Evolutionary conservation across 305 asterid genomes (phyloP).

Genomic region (Fraxinus velutina): DNA sequence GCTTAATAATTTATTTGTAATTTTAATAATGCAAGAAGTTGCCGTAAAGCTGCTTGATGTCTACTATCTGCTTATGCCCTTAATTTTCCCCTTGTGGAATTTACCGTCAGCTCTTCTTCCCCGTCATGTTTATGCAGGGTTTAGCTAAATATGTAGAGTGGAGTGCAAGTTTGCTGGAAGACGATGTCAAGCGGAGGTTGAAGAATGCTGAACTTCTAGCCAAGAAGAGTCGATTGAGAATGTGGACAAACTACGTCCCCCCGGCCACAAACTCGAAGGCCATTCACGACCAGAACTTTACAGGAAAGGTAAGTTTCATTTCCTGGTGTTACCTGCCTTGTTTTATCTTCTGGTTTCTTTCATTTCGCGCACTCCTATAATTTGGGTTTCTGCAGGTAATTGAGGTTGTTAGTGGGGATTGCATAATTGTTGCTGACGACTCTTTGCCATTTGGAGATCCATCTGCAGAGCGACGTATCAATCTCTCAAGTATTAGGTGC

Average conservation of each 20-base stretch:
- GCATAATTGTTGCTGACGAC: constrained; percentile 83
- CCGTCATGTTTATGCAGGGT: constrained; percentile 49
- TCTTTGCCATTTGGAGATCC: constrained; percentile 91
- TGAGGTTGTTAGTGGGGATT: constrained; percentile 92
- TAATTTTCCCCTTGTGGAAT: background rate
- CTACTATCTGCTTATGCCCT: background rate
- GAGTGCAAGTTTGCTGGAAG: constrained; percentile 90
- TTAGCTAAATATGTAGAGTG: constrained; percentile 93
- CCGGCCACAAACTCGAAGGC: constrained; percentile 94
- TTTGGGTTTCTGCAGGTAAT: constrained; percentile 57
- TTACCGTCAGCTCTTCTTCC: constrained; percentile 19
- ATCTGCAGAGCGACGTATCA: constrained; percentile 86
- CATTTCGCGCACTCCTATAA: constrained; percentile 3
- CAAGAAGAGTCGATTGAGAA: constrained; percentile 66
- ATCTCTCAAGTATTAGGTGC: constrained; percentile 90
- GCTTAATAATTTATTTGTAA: background rate
- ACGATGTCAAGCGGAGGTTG: constrained; percentile 63
- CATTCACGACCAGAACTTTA: constrained; percentile 88
- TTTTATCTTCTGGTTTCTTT: background rate
- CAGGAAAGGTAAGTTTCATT: constrained; percentile 67
- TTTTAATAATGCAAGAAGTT: background rate
- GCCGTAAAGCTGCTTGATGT: background rate
- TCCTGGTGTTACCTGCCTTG: constrained; percentile 2
- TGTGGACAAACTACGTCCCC: constrained; percentile 88
- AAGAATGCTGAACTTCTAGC: constrained; percentile 85